A percentile compares a stretch with the other conserved stretches of the same genome.
Evolutionary conservation across 1,284 basidiomycete genomes (phyloP).

Genomic region (Moniliella sp.): DNA sequence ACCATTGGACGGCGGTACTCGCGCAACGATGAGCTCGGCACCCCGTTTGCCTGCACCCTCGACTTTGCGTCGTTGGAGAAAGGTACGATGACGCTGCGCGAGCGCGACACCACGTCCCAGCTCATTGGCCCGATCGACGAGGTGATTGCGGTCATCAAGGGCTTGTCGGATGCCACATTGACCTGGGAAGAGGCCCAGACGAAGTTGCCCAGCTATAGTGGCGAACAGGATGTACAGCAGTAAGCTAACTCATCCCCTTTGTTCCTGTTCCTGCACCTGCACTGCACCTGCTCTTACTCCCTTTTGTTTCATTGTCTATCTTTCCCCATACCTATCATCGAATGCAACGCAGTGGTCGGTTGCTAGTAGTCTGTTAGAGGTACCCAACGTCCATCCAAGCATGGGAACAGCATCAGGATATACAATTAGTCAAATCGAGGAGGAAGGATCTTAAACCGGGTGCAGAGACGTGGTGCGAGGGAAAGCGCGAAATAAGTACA

Average conservation of each 20-base stretch:
- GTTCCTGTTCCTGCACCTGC: neutral
- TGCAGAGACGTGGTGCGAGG: neutral
- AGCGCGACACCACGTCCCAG: constrained; percentile 82
- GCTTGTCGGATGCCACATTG: constrained; percentile 28
- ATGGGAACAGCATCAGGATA: neutral
- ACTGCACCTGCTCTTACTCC: neutral
- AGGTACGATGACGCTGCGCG: constrained; percentile 38
- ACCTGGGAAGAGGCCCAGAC: constrained; percentile 59
- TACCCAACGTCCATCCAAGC: neutral
- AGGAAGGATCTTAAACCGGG: neutral
- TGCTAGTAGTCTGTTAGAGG: neutral
- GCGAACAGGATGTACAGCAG: constrained; percentile 47
- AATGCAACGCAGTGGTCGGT: neutral
- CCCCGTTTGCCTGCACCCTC: constrained; percentile 81
- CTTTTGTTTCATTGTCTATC: neutral
- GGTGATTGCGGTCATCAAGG: constrained; percentile 53
- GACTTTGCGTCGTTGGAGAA: constrained; percentile 72
- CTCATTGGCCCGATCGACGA: constrained; percentile 77
- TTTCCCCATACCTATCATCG: neutral
- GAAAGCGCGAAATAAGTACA: no score
- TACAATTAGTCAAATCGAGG: neutral
- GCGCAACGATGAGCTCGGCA: constrained; percentile 92
- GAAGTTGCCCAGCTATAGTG: constrained; percentile 59
- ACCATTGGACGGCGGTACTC: constrained; percentile 92
- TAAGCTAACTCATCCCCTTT: neutral